Percentiles rank a stretch among this genome's conserved stretches.
Evolutionary conservation across 495 filamentous ascomycete species (phyloP).

Genomic region (Xylaria curta): DNA sequence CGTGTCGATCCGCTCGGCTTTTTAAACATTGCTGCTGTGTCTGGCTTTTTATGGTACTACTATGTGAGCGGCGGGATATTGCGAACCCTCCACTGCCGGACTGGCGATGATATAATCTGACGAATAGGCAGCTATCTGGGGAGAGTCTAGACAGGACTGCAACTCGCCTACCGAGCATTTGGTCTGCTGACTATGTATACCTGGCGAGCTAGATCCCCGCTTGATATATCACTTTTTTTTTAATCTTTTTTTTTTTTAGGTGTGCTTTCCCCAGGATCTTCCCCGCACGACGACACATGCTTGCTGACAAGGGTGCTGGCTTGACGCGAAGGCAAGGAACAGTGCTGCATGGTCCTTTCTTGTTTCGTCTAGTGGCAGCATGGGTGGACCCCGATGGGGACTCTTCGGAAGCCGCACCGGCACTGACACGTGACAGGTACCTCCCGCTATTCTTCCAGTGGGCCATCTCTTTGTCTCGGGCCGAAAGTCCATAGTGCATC

Average conservation of each 20-base stretch:
- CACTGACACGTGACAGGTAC: constrained; percentile 19
- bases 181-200: background rate
- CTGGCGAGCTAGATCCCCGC: background rate
- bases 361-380: constrained; percentile 4
- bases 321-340: constrained; percentile 20
- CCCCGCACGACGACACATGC: constrained; percentile 25
- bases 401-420: constrained; percentile 39
- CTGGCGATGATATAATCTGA: background rate
- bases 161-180: background rate
- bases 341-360: constrained; percentile 26
- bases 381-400: constrained; percentile 9
- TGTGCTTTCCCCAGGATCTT: constrained; percentile 12
- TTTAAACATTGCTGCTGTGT: background rate
- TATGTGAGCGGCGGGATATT: background rate
- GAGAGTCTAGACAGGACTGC: background rate
- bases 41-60: background rate
- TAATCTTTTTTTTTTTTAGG: too few species aligned
- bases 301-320: constrained; percentile 17
- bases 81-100: background rate
- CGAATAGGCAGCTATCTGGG: background rate
- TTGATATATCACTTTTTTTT: background rate
- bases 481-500: constrained; percentile 44
- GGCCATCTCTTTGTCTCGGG: constrained; percentile 28
- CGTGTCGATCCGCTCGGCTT: background rate
- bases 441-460: constrained; percentile 22